These are phyloP conservation scores for Ochromonas danica DNA, from an alignment of 108 stramenopile species.

Conservation along the genomic window DNA sequence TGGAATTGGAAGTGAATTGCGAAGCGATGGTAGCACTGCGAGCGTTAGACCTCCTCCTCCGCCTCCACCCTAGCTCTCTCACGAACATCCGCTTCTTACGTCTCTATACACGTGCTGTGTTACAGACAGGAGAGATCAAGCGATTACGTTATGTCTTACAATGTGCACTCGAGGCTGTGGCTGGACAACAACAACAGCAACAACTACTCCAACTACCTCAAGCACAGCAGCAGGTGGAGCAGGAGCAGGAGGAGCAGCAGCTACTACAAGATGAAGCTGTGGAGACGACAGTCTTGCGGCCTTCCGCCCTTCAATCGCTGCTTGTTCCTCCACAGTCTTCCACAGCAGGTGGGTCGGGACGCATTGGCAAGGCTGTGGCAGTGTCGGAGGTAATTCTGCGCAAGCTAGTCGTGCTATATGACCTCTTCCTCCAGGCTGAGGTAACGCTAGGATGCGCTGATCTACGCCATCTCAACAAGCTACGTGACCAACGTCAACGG, in stretches of 20 bases:
- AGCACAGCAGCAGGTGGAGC: too few relatives aligned
- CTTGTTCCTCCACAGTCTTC: too few relatives aligned
- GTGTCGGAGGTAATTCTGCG: neutral
- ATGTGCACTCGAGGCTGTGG: neutral
- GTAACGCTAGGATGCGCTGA: neutral
- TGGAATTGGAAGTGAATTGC: constrained; percentile 25
- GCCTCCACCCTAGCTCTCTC: neutral
- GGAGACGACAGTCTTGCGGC: too few relatives aligned
- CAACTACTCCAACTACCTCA: too few relatives aligned
- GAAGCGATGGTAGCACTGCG: neutral
- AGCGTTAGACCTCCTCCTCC: neutral
- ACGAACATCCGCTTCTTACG: neutral
- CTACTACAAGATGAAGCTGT: neutral
- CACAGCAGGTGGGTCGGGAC: neutral
- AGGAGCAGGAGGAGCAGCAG: neutral
- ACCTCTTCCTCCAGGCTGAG: neutral
- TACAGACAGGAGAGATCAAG: neutral
- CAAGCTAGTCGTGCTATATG: neutral
- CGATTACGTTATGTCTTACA: neutral
- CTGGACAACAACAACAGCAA: too few relatives aligned
- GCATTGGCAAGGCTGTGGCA: neutral
- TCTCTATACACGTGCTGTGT: neutral
- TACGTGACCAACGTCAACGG: neutral
- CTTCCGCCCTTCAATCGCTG: neutral
- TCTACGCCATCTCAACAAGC: neutral